A percentile compares a stretch with the other conserved stretches of the same genome.
Conservation (phyloP, 2,329 filamentous ascomycete species). For the Proliferodiscus dingleyae region DNA sequence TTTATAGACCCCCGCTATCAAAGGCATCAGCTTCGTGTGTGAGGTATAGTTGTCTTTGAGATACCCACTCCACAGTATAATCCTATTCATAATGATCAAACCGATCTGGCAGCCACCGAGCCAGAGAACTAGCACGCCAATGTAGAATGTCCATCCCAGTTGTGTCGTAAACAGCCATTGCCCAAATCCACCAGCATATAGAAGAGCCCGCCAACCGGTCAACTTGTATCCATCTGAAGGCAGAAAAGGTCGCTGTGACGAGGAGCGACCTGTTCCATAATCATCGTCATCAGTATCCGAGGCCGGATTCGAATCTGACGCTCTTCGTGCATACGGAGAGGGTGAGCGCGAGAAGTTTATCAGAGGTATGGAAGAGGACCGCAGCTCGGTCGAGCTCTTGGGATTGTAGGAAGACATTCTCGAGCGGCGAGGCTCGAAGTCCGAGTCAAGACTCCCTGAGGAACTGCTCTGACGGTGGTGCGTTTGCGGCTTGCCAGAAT, state of each 20-base stretch:
- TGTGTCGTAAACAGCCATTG: conserved; percentile 43
- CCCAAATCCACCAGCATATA: conserved; percentile 41
- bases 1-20: conserved; percentile 42
- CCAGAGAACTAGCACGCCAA: conserved; percentile 43
- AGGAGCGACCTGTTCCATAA: conserved; percentile 33
- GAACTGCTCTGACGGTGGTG: conserved; percentile 23
- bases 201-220: conserved; percentile 31
- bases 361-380: conserved; percentile 36
- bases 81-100: conserved; percentile 45
- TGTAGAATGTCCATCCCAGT: conserved; percentile 43
- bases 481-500: conserved; percentile 14
- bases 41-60: conserved; percentile 27
- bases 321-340: conserved; percentile 40
- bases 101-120: conserved; percentile 43
- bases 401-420: conserved; percentile 28
- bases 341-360: conserved; percentile 41
- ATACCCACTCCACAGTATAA: conserved; percentile 42
- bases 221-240: conserved; percentile 22
- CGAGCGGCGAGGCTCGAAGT: conserved; percentile 14
- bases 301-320: conserved; percentile 33
- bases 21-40: conserved; percentile 27
- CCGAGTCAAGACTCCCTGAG: conserved; percentile 24
- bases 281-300: conserved; percentile 44
- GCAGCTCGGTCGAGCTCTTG: conserved; percentile 29
- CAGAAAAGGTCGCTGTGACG: conserved; percentile 31